Evolutionary conservation across 176 grass and related monocot species (phyloP), one percentile per base, ranked within the genome.

Genomic region (Carex myosuroides): DNA sequence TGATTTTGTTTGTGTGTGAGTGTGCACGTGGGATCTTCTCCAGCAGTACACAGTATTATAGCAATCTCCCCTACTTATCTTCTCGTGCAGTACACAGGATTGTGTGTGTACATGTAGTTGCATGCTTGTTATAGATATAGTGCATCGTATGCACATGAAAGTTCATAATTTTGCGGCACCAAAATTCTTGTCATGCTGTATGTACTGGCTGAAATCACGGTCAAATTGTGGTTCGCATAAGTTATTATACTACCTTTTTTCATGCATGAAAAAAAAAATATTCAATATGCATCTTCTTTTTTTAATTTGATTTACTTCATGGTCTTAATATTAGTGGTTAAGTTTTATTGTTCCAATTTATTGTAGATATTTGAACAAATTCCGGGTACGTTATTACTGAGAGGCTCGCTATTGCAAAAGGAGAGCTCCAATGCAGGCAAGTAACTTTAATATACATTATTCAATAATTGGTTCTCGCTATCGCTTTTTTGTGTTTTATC

Each of bases 341-440:
- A 44, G 59, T 74, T 18, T 67, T 0, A 59, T 64, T 63, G 1
- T 24, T 44, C 10, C 58, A 4, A 6, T 17, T 75, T n/a, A 8
- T 76, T 83, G 12, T 87, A 98, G 96, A 91, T 98, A n/a, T 98
- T 94, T 87, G 96, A 98, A 69, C 96, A 98, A 87, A 92, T 87
- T 84, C 96, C 91, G 14, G 96, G 96, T 29, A 93, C 91, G 71
- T 85, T 93, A 44, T 24, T 98, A 85, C 72, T 98, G 55, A 93
- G 6, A 88, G 89, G 92, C 75, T 92, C 91, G 79, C 71, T 92
- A 46, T 64, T 93, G 83, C 90, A 90, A 61, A 98, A 95, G 89
- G 83, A 84, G 64, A 83, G 63, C 79, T 83, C 85, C 56, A 18
- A 86, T 56, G 90, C n/a, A 55, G 74, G 61, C 26, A 71, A 56